phyloP scores from a whole-genome alignment of 2,329 filamentous ascomycete genomes.

The Fusarium marasasianum region DNA sequence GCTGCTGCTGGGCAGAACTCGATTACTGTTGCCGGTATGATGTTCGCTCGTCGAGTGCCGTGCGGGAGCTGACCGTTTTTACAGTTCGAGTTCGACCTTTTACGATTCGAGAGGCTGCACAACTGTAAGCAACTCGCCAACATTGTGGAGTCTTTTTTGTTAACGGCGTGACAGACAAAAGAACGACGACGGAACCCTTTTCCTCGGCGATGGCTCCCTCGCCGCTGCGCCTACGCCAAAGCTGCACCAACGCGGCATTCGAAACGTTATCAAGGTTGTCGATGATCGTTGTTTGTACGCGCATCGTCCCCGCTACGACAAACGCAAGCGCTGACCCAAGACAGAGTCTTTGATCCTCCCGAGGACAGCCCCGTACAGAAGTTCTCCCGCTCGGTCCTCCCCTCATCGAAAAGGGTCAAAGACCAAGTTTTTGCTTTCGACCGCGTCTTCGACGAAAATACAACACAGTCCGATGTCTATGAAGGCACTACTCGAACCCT shows the following conservation, averaged over 20 bases:
- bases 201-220: slow-evolving; percentile 95
- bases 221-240: slow-evolving; percentile 88
- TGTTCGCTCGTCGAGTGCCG: not conserved
- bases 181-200: slow-evolving; percentile 85
- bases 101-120: slow-evolving; percentile 92
- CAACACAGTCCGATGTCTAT: slow-evolving; percentile 91
- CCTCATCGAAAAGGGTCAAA: slow-evolving; percentile 89
- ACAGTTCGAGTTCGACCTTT: slow-evolving; percentile 76
- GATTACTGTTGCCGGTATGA: slow-evolving; percentile 66
- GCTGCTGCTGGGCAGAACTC: slow-evolving; percentile 56
- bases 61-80: slow-evolving; percentile 41
- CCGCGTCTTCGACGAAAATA: slow-evolving; percentile 95
- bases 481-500: slow-evolving; percentile 88
- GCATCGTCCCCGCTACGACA: not conserved
- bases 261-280: slow-evolving; percentile 93
- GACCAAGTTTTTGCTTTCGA: slow-evolving; percentile 99
- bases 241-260: slow-evolving; percentile 84
- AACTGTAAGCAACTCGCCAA: slow-evolving; percentile 66
- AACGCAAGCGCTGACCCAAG: slow-evolving; percentile 24
- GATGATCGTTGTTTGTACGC: slow-evolving; percentile 95
- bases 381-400: slow-evolving; percentile 83
- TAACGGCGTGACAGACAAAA: slow-evolving; percentile 58
- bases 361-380: slow-evolving; percentile 93
- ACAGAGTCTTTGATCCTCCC: slow-evolving; percentile 93
- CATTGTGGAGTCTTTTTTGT: not conserved